A percentile compares a stretch with the other conserved stretches of the same genome.
Evolutionary conservation across 257 asterid species (phyloP).

Genomic region (Anisodus tanguticus): DNA sequence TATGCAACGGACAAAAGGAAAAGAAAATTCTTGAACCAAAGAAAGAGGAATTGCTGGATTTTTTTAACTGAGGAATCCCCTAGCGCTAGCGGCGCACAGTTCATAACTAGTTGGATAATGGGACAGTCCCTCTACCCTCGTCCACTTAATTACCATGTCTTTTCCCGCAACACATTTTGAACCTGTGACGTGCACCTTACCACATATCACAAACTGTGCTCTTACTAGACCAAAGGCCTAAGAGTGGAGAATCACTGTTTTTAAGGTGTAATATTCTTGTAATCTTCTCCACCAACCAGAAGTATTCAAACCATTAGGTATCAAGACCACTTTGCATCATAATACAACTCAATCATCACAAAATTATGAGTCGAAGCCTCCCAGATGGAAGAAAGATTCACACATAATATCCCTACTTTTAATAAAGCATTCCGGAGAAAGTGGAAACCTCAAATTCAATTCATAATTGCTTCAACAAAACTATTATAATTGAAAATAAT

Average conservation of each 20-base stretch:
- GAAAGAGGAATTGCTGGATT: neutral
- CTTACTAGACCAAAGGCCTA: neutral
- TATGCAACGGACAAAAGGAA: neutral
- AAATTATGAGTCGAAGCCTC: neutral
- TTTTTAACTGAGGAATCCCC: too few relatives aligned
- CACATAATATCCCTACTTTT: neutral
- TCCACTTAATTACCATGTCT: neutral
- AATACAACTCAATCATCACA: neutral
- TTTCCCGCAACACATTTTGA: neutral
- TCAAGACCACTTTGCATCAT: neutral
- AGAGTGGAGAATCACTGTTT: neutral
- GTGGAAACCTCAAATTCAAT: neutral
- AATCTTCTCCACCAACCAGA: neutral
- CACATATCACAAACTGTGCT: neutral
- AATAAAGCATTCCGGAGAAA: neutral
- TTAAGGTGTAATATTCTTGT: neutral
- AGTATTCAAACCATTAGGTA: neutral
- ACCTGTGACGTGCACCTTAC: neutral
- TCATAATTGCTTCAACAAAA: neutral
- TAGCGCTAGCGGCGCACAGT: neutral
- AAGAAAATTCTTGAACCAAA: slow-evolving; percentile 5
- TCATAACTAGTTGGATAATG: neutral
- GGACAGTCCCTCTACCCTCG: neutral
- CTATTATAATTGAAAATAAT: neutral
- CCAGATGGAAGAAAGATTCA: neutral